phyloP scores from a whole-genome alignment of 768 basidiomycete species.

The Boletales sp. region DNA sequence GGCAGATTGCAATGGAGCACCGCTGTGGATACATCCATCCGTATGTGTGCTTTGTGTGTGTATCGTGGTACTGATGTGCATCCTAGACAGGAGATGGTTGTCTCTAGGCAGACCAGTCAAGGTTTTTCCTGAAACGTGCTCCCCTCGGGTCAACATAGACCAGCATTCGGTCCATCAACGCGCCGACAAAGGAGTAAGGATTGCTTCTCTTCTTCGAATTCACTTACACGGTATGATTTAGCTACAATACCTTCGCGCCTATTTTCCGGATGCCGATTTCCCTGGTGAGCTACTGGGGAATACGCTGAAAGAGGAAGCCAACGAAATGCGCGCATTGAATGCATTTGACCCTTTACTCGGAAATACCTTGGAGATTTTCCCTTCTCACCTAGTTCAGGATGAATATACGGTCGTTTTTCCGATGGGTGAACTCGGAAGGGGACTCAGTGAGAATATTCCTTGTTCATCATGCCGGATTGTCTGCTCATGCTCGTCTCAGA shows the following conservation, averaged over 20 bases:
- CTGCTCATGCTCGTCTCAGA: conserved; percentile 35
- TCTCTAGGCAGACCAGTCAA: conserved; percentile 33
- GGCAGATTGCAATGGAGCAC: conserved; percentile 53
- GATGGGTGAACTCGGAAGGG: conserved; percentile 53
- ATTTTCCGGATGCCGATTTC: conserved; percentile 73
- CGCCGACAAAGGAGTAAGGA: conserved; percentile 63
- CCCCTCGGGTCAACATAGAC: conserved; percentile 30
- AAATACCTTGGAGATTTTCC: conserved; percentile 45
- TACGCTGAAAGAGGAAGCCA: conserved; percentile 47
- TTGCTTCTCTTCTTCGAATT: neutral
- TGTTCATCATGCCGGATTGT: neutral
- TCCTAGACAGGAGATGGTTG: conserved; percentile 30
- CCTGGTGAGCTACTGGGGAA: conserved; percentile 61
- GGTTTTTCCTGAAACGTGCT: conserved; percentile 59
- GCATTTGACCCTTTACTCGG: conserved; percentile 57
- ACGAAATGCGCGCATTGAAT: conserved; percentile 30
- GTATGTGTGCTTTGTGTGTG: neutral
- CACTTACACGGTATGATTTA: conserved; percentile 26
- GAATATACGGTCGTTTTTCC: conserved; percentile 51
- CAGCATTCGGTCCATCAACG: conserved; percentile 41
- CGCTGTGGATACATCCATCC: conserved; percentile 31
- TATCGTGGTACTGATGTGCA: conserved; percentile 4
- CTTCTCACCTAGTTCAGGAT: conserved; percentile 23
- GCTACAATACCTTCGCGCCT: conserved; percentile 70
- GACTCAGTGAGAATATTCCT: conserved; percentile 51